phyloP scores from a whole-genome alignment of 139 green algal genomes.

The Coelastrella sp. region DNA sequence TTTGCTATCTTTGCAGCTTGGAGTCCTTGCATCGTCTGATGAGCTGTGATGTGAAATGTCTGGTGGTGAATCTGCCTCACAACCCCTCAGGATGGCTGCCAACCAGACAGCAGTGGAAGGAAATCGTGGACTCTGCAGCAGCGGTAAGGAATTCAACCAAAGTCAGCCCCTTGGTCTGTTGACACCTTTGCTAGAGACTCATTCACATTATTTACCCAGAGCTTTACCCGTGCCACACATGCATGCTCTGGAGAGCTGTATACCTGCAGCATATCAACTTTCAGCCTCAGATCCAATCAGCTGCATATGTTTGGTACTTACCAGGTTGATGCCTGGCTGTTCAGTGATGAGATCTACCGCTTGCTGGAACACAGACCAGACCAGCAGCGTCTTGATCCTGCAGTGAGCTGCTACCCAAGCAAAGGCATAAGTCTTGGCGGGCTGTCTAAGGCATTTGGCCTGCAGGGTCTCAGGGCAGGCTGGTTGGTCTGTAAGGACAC shows the following conservation, averaged over 20 bases:
- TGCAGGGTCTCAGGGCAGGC: constrained; percentile 52
- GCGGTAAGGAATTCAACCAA: too few relatives aligned
- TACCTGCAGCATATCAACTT: too few relatives aligned
- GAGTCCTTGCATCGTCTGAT: constrained; percentile 10
- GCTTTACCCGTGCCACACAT: too few relatives aligned
- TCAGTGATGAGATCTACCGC: constrained; percentile 58
- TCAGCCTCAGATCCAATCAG: too few relatives aligned
- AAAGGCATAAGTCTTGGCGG: constrained; percentile 44
- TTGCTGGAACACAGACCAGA: constrained; percentile 37
- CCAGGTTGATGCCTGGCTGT: constrained; percentile 44
- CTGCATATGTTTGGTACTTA: background rate
- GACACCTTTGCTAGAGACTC: too few relatives aligned
- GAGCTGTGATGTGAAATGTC: constrained; percentile 41
- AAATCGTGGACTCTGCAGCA: constrained; percentile 2
- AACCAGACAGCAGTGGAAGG: constrained; percentile 6
- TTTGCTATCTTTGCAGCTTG: background rate
- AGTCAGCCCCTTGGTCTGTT: too few relatives aligned
- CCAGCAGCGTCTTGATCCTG: constrained; percentile 15
- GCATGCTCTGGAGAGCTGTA: too few relatives aligned
- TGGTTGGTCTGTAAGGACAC: constrained; percentile 49
- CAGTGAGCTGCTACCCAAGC: constrained; percentile 3
- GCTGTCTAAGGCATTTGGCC: constrained; percentile 48
- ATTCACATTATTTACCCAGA: too few relatives aligned
- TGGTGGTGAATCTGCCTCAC: constrained; percentile 55
- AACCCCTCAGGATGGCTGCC: constrained; percentile 53